These are phyloP conservation scores for Linnemannia hyalina DNA, from an alignment of 192 early-diverging fungal genomes.

Conservation along the genomic window DNA sequence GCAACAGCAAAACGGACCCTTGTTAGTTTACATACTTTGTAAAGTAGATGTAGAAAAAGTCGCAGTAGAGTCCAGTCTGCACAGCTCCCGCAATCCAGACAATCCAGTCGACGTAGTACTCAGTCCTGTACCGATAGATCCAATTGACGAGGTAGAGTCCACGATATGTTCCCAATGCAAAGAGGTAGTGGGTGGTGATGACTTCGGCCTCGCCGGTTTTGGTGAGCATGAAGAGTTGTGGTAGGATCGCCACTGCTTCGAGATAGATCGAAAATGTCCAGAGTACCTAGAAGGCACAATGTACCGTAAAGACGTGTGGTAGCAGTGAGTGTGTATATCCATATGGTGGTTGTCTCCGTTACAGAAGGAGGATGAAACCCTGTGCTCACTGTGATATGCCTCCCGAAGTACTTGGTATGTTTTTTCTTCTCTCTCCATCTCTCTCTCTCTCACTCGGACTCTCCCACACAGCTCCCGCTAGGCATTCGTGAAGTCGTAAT, in stretches of 20 bases:
- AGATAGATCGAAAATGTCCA: constrained; percentile 99
- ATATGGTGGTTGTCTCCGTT: no score
- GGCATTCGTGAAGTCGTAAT: no score
- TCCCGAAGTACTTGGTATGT: no score
- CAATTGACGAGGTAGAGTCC: constrained; percentile 79
- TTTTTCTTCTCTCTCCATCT: no score
- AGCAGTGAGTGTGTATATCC: no score
- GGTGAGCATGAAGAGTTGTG: constrained; percentile 95
- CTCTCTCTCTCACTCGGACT: no score
- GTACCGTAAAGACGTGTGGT: background rate
- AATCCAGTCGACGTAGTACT: constrained; percentile 84
- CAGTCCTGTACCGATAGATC: constrained; percentile 88
- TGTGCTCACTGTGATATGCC: no score
- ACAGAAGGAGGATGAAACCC: no score
- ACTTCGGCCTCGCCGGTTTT: constrained; percentile 97
- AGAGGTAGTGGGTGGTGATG: constrained; percentile 98
- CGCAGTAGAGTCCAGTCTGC: constrained; percentile 94
- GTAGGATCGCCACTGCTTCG: constrained; percentile 95
- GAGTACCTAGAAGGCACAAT: constrained; percentile 70
- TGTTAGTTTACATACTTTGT: constrained; percentile 62
- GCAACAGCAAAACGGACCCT: no score
- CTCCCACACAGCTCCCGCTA: no score
- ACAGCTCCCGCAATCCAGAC: constrained; percentile 90
- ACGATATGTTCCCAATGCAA: constrained; percentile 86
- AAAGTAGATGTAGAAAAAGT: constrained; percentile 97